phyloP scores from a whole-genome alignment of 306 rosid genomes.

The Fragaria ananassa region DNA sequence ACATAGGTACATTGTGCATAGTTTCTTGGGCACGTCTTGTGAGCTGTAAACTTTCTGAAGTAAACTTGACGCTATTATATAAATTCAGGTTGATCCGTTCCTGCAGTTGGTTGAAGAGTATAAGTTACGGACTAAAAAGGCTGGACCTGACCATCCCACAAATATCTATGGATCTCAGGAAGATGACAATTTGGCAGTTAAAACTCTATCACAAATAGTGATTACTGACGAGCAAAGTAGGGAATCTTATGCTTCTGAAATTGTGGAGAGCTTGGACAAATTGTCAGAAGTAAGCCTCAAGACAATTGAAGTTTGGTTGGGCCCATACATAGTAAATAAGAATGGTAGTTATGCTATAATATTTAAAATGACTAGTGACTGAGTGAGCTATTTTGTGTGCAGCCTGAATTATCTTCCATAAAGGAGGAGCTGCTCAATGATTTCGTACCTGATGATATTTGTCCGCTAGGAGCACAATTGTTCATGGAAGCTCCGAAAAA shows the following conservation, averaged over 20 bases:
- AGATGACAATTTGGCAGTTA: conserved; percentile 59
- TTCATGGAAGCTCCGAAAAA: conserved; percentile 30
- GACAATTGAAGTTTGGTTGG: background rate
- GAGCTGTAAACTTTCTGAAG: background rate
- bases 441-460: conserved; percentile 57
- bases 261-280: conserved; percentile 52
- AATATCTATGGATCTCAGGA: conserved; percentile 68
- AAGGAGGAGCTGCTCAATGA: conserved; percentile 58
- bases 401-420: conserved; percentile 56
- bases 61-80: conserved; percentile 14
- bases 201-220: conserved; percentile 44
- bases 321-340: background rate
- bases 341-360: background rate
- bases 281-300: conserved; percentile 52
- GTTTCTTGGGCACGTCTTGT: conserved; percentile 5
- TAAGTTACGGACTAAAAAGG: conserved; percentile 58
- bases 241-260: conserved; percentile 60
- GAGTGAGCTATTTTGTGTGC: conserved; percentile 23
- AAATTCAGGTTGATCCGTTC: conserved; percentile 77
- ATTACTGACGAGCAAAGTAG: conserved; percentile 42
- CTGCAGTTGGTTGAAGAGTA: conserved; percentile 58
- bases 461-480: conserved; percentile 64
- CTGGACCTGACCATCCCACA: conserved; percentile 32
- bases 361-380: background rate
- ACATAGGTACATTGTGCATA: conserved; percentile 12